phyloP scores from a whole-genome alignment of 352 stramenopile genomes.

The Phytophthora megakarya region DNA sequence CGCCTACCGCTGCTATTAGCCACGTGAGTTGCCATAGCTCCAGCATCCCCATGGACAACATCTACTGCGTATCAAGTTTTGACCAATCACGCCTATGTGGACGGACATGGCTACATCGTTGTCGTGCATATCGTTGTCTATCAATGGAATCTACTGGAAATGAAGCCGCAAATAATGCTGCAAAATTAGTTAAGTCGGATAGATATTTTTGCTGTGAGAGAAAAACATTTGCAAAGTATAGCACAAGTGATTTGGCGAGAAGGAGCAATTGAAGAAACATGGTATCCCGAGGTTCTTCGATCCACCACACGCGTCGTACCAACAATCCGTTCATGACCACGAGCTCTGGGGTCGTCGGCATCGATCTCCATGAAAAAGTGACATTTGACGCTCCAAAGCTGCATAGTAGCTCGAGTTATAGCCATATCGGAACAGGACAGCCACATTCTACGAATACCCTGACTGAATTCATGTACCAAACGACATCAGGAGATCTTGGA shows the following conservation, averaged over 20 bases:
- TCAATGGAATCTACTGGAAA: slow-evolving; percentile 16
- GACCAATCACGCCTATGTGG: slow-evolving; percentile 19
- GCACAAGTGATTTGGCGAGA: background rate
- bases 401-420: slow-evolving; percentile 36
- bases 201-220: slow-evolving; percentile 12
- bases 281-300: slow-evolving; percentile 73
- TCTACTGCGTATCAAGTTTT: slow-evolving; percentile 4
- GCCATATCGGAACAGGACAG: slow-evolving; percentile 33
- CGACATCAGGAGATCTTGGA: slow-evolving; percentile 58
- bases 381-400: slow-evolving; percentile 65
- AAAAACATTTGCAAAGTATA: slow-evolving; percentile 8
- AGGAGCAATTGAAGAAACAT: slow-evolving; percentile 30
- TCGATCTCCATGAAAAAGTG: slow-evolving; percentile 72
- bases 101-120: slow-evolving; percentile 9
- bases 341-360: slow-evolving; percentile 82
- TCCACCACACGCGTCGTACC: slow-evolving; percentile 72
- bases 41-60: slow-evolving; percentile 27
- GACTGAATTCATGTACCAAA: slow-evolving; percentile 86
- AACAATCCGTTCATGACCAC: slow-evolving; percentile 88
- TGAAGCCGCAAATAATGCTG: slow-evolving; percentile 17
- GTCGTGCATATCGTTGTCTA: slow-evolving; percentile 3
- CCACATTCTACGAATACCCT: slow-evolving; percentile 32
- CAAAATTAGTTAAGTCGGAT: background rate
- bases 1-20: slow-evolving; percentile 33
- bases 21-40: slow-evolving; percentile 43